Evolutionary conservation across 345 rosid species (phyloP).

Genomic region (Eutrema yunnanense): DNA sequence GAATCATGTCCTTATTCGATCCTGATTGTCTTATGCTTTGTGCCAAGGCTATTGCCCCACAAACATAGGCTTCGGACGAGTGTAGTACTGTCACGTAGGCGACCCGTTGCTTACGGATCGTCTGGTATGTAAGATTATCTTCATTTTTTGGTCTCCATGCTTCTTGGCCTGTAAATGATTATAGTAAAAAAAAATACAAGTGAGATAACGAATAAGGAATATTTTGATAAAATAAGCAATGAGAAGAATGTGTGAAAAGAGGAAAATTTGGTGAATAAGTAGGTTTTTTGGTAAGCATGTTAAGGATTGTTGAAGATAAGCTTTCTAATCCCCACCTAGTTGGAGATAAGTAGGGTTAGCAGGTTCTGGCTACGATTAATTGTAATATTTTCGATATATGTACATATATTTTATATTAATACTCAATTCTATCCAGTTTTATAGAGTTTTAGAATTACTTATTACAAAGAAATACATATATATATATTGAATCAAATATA

Average conservation of each 20-base stretch:
- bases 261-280: not conserved
- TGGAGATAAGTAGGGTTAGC: not conserved
- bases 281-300: slow-evolving; percentile 5
- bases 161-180: slow-evolving; percentile 24
- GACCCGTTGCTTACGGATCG: slow-evolving; percentile 3
- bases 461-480: too few species aligned
- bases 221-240: not conserved
- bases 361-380: too few species aligned
- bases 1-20: slow-evolving; percentile 50
- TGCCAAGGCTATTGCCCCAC: slow-evolving; percentile 87
- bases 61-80: slow-evolving; percentile 79
- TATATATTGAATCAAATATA: too few species aligned
- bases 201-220: not conserved
- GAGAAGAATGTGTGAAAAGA: not conserved
- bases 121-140: not conserved
- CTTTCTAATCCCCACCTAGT: not conserved
- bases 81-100: slow-evolving; percentile 88
- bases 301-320: not conserved
- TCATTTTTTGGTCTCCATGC: slow-evolving; percentile 21
- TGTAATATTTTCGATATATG: too few species aligned
- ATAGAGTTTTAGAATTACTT: too few species aligned
- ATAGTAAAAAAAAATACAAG: not conserved
- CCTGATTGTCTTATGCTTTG: slow-evolving; percentile 60
- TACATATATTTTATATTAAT: too few species aligned
- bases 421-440: too few species aligned